These are phyloP conservation scores for Filosporella fistucella DNA, from an alignment of 495 filamentous ascomycete species.

Conservation along the genomic window DNA sequence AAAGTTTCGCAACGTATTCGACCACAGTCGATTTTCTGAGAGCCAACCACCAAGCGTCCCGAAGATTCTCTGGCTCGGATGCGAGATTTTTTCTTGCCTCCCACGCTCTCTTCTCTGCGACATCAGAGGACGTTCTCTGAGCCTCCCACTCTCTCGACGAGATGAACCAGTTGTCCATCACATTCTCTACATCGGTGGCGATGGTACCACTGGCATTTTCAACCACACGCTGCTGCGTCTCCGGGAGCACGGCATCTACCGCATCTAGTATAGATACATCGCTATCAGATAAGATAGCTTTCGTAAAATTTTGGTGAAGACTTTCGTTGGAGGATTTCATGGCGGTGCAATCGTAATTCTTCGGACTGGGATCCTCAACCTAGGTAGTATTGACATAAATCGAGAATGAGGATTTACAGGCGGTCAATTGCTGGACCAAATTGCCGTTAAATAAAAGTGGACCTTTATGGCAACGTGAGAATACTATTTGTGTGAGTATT, in stretches of 20 bases:
- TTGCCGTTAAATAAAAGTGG: too few species aligned
- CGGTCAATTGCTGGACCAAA: too few species aligned
- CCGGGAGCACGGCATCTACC: neutral
- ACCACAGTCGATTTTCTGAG: neutral
- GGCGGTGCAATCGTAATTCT: too few species aligned
- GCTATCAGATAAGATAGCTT: too few species aligned
- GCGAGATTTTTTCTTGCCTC: neutral
- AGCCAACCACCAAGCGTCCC: conserved; percentile 1
- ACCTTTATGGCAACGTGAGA: too few species aligned
- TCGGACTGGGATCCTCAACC: too few species aligned
- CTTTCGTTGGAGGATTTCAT: too few species aligned
- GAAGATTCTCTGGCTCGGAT: neutral
- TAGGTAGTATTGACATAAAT: too few species aligned
- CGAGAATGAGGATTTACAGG: too few species aligned
- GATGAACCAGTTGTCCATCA: conserved; percentile 12
- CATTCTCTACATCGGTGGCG: conserved; percentile 1
- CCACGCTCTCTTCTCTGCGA: neutral
- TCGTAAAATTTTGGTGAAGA: too few species aligned
- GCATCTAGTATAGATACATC: too few species aligned
- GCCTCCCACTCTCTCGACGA: neutral
- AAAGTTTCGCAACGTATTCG: neutral
- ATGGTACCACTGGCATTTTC: neutral
- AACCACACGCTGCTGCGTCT: neutral
- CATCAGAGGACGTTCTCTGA: neutral
- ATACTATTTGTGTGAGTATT: too few species aligned